Evolutionary conservation across 495 filamentous ascomycete genomes (phyloP), one percentile per base, ranked within the genome.

Genomic region (Trichoderma erinaceum): DNA sequence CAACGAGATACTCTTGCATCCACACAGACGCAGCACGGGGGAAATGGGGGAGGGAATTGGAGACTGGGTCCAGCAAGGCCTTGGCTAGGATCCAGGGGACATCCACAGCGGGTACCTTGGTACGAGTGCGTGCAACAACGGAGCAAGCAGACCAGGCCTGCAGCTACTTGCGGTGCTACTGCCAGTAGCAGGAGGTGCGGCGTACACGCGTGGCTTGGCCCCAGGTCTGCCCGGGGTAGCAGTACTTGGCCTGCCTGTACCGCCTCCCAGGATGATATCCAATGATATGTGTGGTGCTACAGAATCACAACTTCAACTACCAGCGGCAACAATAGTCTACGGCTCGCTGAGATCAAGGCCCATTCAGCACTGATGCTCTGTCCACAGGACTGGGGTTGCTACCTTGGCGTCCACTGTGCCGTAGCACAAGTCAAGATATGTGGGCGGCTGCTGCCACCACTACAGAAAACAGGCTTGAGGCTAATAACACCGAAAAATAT

Each of bases 21-120:
- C 16, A 61, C 56, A 61, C 25, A 61, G 56, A 61, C 56, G 27
- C 27, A 61, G 56, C 56, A 61, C 56, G 56, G 56, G 56, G 56
- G 56, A 32, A 32, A 32, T 11, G 56, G 56, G 56, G 56, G 56
- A 32, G 29, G 29, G 29, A 29, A 29, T 29, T 29, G 29, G 29
- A 29, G 29, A 18, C 11, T 27, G 56, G 27, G 56, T 10, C 35
- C 8, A 38, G 35, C 35, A 7, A 38, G 56, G 11, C 56, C 27
- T 61, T 23, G 56, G 12, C 56, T 35, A 23, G 56, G 56, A 61
- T 32, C 11, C 11, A 32, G 56, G 50, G 50, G 27, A 16, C 56
- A 15, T 61, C 25, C 23, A 29, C 56, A 27, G 56, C 23, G 56
- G 27, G 56, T 61, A 32, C 56, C 56, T 29, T 18, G 56, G 56